Conservation (phyloP, 192 early-diverging fungal species). For the Coemansia reversa region DNA sequence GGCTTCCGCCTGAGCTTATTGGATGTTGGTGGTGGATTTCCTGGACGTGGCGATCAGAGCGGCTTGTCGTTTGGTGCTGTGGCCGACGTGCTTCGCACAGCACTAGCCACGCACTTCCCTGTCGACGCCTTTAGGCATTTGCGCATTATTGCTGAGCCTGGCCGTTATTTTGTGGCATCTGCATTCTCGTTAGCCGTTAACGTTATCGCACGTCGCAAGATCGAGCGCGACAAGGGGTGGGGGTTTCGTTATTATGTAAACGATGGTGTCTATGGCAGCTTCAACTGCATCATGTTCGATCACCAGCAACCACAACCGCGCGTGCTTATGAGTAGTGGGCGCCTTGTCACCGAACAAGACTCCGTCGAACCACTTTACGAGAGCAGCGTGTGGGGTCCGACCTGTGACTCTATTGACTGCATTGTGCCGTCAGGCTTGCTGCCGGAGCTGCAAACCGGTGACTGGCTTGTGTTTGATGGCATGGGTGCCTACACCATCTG, state of each 20-base stretch:
- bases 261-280: slow-evolving; percentile 96
- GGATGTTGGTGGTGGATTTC: slow-evolving; percentile 96
- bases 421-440: slow-evolving; percentile 66
- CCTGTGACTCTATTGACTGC: slow-evolving; percentile 98
- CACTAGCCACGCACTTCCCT: slow-evolving; percentile 80
- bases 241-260: slow-evolving; percentile 91
- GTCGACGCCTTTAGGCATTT: slow-evolving; percentile 55
- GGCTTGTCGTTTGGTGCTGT: slow-evolving; percentile 86
- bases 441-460: slow-evolving; percentile 86
- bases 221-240: slow-evolving; percentile 53
- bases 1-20: slow-evolving; percentile 77
- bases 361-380: slow-evolving; percentile 16
- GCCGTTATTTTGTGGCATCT: slow-evolving; percentile 91
- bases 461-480: slow-evolving; percentile 92
- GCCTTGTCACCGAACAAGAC: slow-evolving; percentile 31
- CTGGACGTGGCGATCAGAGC: slow-evolving; percentile 69
- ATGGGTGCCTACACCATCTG: slow-evolving; percentile 98
- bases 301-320: slow-evolving; percentile 76
- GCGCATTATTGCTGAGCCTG: slow-evolving; percentile 96
- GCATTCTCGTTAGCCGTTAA: slow-evolving; percentile 94
- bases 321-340: slow-evolving; percentile 59
- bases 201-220: slow-evolving; percentile 85
- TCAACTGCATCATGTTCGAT: slow-evolving; percentile 99
- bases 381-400: slow-evolving; percentile 93
- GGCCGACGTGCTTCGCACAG: slow-evolving; percentile 71